Evolutionary conservation across 345 rosid genomes (phyloP).

Genomic region (Citrus reticulata): DNA sequence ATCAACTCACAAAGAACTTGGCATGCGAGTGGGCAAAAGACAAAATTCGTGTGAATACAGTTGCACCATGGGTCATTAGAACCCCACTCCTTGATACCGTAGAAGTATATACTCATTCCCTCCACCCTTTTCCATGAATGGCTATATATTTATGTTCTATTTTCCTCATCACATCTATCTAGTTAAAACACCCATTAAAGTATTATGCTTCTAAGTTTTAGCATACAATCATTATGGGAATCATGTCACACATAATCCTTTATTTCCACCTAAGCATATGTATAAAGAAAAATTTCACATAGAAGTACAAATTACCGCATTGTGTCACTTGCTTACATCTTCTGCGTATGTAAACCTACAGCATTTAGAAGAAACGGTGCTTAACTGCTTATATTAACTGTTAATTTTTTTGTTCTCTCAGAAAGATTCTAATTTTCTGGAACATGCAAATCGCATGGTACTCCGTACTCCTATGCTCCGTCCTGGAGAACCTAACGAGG

Average conservation of each 20-base stretch:
- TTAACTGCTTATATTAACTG: neutral
- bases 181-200: no score
- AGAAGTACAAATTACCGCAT: no score
- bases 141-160: no score
- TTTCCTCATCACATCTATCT: no score
- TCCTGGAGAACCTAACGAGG: neutral
- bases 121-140: neutral
- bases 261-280: no score
- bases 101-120: neutral
- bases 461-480: slow-evolving; percentile 28
- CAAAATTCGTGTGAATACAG: slow-evolving; percentile 35
- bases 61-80: slow-evolving; percentile 35
- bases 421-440: neutral
- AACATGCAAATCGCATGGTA: neutral
- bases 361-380: no score
- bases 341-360: no score
- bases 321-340: neutral
- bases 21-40: slow-evolving; percentile 52
- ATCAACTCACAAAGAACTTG: slow-evolving; percentile 39
- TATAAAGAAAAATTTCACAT: no score
- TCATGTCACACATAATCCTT: no score
- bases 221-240: no score
- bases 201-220: no score
- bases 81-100: slow-evolving; percentile 21
- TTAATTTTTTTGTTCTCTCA: neutral